Percentiles rank a stretch among this genome's conserved stretches.
Conservation (phyloP, 345 rosid genomes). For the Cochlearia excelsa region DNA sequence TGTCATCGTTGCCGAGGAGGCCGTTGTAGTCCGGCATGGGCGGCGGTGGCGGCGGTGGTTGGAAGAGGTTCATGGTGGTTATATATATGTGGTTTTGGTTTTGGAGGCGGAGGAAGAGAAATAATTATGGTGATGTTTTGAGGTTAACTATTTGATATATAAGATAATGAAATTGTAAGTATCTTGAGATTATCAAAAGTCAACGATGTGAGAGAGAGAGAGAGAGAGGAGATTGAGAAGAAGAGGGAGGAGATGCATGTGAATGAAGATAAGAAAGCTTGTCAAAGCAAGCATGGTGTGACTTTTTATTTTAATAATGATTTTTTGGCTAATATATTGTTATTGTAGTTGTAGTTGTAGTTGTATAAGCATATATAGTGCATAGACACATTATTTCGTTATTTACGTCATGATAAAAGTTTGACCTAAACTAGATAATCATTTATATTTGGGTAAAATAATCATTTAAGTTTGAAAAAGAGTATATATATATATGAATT, state of each 20-base stretch:
- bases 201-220: conserved; percentile 23
- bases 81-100: background rate
- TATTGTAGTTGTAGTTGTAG: no score
- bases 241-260: conserved; percentile 32
- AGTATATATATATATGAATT: no score
- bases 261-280: conserved; percentile 32
- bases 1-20: conserved; percentile 29
- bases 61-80: conserved; percentile 26
- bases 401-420: no score
- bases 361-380: no score
- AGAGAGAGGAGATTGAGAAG: background rate
- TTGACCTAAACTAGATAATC: no score
- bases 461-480: no score
- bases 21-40: conserved; percentile 25
- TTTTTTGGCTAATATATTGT: no score
- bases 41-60: conserved; percentile 26
- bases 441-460: no score
- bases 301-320: conserved; percentile 11
- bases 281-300: conserved; percentile 34
- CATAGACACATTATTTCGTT: no score
- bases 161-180: conserved; percentile 26
- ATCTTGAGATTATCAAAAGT: conserved; percentile 33
- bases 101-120: conserved; percentile 5
- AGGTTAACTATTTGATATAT: conserved; percentile 23
- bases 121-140: conserved; percentile 22